phyloP scores from a whole-genome alignment of 1,139 yeast genomes.

The Lodderomyces metapsilosis region DNA sequence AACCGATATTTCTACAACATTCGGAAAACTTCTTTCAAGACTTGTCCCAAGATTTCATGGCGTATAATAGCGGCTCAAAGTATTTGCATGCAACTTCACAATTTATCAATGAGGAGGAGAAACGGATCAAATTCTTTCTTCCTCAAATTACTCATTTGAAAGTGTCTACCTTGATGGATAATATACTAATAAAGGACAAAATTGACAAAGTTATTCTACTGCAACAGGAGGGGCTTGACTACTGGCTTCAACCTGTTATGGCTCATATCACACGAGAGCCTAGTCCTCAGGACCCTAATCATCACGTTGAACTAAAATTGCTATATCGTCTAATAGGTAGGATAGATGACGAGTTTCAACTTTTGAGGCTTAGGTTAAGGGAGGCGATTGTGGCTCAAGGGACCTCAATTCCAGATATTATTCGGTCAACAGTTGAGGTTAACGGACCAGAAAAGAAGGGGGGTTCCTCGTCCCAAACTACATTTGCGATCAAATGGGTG shows the following conservation, averaged over 20 bases:
- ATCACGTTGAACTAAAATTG: conserved; percentile 30
- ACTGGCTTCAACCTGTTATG: conserved; percentile 47
- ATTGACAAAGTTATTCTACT: conserved; percentile 48
- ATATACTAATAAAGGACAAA: conserved; percentile 59
- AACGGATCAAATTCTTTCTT: conserved; percentile 52
- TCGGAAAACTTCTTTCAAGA: conserved; percentile 57
- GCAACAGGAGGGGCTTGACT: conserved; percentile 54
- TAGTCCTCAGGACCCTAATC: conserved; percentile 15
- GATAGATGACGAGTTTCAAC: conserved; percentile 52
- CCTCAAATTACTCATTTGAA: conserved; percentile 56
- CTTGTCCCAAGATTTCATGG: conserved; percentile 44
- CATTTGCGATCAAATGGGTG: conserved; percentile 71
- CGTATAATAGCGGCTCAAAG: conserved; percentile 43
- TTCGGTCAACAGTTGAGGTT: conserved; percentile 6
- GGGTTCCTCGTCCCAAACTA: conserved; percentile 26
- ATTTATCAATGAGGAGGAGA: conserved; percentile 59
- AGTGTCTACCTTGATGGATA: conserved; percentile 55
- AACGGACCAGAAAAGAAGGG: conserved; percentile 10
- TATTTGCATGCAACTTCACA: conserved; percentile 55
- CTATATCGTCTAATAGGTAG: conserved; percentile 53
- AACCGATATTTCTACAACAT: conserved; percentile 56
- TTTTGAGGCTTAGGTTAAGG: conserved; percentile 50
- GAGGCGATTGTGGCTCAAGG: conserved; percentile 47
- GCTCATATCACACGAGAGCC: conserved; percentile 20
- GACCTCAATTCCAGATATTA: conserved; percentile 23